Conservation (phyloP, 176 grass and related monocot species). For the Panicum miliaceum region DNA sequence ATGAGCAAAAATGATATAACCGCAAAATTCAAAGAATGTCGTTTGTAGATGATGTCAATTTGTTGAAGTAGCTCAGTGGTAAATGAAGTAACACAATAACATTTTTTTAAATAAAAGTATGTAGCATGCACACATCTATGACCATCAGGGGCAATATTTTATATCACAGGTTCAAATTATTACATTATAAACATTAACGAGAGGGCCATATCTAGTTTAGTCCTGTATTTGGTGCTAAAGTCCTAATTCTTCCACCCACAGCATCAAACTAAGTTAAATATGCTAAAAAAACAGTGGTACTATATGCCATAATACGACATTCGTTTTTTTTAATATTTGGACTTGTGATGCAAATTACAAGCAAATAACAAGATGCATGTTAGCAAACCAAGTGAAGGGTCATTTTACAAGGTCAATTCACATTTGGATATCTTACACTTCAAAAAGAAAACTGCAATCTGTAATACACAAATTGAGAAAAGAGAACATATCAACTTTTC, state of each 20-base stretch:
- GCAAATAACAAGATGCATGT: background rate
- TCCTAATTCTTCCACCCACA: background rate
- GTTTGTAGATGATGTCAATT: background rate
- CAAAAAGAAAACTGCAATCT: background rate
- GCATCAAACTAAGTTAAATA: slow-evolving; percentile 12
- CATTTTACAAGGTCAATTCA: slow-evolving; percentile 2
- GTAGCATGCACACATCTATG: slow-evolving; percentile 6
- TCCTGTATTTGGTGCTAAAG: background rate
- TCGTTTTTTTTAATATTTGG: background rate
- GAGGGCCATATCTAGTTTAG: slow-evolving; percentile 9
- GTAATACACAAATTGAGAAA: slow-evolving; percentile 1
- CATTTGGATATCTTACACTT: background rate
- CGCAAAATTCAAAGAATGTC: slow-evolving; percentile 23
- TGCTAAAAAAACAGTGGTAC: background rate
- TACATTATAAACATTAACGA: slow-evolving; percentile 26
- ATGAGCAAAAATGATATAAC: slow-evolving; percentile 20
- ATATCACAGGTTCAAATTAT: slow-evolving; percentile 6
- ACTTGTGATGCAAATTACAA: background rate
- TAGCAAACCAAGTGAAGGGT: background rate
- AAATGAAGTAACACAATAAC: slow-evolving; percentile 8
- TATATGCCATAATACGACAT: slow-evolving; percentile 16
- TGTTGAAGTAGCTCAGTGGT: slow-evolving; percentile 9
- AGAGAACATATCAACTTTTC: slow-evolving; percentile 9
- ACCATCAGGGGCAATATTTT: background rate
- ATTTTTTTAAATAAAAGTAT: background rate